These are phyloP conservation scores for Globisporangium sylvaticum DNA, from an alignment of 352 stramenopile genomes.

Conservation along the genomic window DNA sequence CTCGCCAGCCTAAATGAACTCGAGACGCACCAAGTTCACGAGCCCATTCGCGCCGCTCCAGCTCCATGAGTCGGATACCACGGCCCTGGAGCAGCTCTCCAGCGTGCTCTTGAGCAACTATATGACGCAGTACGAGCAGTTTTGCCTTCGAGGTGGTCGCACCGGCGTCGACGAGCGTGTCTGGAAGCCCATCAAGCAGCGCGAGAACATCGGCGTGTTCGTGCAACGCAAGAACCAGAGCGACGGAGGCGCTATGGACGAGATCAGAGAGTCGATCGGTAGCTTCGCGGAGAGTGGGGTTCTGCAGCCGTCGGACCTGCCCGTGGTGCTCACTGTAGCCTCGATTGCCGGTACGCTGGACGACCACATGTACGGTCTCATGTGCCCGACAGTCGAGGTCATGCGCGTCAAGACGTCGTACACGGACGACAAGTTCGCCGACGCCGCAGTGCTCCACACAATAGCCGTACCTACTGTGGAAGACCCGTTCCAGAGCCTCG, in stretches of 20 bases:
- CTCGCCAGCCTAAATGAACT: too few relatives aligned
- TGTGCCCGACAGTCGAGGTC: background rate
- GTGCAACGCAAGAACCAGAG: background rate
- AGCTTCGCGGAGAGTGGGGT: background rate
- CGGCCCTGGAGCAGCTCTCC: slow-evolving; percentile 4
- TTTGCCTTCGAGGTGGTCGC: background rate
- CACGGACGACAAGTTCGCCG: background rate
- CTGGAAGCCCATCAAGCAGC: slow-evolving; percentile 4
- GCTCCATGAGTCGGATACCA: background rate
- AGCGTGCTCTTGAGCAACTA: background rate
- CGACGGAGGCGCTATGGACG: background rate
- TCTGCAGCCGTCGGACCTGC: background rate
- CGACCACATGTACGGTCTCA: slow-evolving; percentile 16
- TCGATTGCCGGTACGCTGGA: slow-evolving; percentile 5
- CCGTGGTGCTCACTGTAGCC: slow-evolving; percentile 3
- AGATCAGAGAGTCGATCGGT: background rate
- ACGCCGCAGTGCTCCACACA: background rate
- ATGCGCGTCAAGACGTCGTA: slow-evolving; percentile 13
- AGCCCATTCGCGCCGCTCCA: slow-evolving; percentile 14
- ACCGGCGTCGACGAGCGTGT: background rate
- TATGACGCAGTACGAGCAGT: slow-evolving; percentile 6
- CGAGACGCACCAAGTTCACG: background rate
- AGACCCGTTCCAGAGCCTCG: slow-evolving; percentile 4
- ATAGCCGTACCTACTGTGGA: background rate
- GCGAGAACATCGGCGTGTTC: background rate